Evolutionary conservation across 2,329 filamentous ascomycete species (phyloP).

Genomic region (Daldinia sp.): DNA sequence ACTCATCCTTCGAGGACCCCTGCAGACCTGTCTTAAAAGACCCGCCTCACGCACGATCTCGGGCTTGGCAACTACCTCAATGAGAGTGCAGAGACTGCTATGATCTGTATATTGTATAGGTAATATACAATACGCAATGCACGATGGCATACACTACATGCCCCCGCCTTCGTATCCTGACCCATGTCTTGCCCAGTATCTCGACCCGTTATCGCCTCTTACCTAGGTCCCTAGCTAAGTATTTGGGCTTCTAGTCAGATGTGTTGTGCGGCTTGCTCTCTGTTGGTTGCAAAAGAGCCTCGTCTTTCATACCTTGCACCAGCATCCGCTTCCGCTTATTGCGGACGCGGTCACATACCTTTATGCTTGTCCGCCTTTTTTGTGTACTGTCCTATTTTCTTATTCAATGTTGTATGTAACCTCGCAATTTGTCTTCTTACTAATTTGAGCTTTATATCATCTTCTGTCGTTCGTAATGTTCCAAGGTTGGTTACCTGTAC

Average conservation of each 20-base stretch:
- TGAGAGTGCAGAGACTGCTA: constrained; percentile 19
- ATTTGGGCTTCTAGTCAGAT: constrained; percentile 14
- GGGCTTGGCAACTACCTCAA: constrained; percentile 32
- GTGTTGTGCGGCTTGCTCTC: constrained; percentile 26
- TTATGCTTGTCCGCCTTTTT: constrained; percentile 16
- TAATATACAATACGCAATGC: constrained; percentile 29
- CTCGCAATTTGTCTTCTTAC: constrained; percentile 15
- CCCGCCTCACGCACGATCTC: constrained; percentile 32
- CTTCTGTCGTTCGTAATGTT: background rate
- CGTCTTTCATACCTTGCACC: constrained; percentile 27
- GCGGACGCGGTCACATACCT: constrained; percentile 28
- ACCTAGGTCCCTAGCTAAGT: constrained; percentile 11
- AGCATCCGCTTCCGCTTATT: constrained; percentile 31
- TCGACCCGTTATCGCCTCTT: constrained; percentile 17
- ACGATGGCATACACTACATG: constrained; percentile 39
- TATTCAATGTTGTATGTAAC: constrained; percentile 22
- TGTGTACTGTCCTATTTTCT: constrained; percentile 4
- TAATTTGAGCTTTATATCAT: background rate
- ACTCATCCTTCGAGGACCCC: constrained; percentile 31
- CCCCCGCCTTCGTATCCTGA: constrained; percentile 39
- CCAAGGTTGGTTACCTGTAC: constrained; percentile 8
- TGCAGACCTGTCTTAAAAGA: constrained; percentile 27
- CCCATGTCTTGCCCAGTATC: constrained; percentile 22
- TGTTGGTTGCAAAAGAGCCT: constrained; percentile 39
- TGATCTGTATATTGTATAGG: background rate